Percentiles rank a stretch among this genome's conserved stretches.
phyloP scores from a whole-genome alignment of 306 rosid genomes.

The Castanospermum australe region DNA sequence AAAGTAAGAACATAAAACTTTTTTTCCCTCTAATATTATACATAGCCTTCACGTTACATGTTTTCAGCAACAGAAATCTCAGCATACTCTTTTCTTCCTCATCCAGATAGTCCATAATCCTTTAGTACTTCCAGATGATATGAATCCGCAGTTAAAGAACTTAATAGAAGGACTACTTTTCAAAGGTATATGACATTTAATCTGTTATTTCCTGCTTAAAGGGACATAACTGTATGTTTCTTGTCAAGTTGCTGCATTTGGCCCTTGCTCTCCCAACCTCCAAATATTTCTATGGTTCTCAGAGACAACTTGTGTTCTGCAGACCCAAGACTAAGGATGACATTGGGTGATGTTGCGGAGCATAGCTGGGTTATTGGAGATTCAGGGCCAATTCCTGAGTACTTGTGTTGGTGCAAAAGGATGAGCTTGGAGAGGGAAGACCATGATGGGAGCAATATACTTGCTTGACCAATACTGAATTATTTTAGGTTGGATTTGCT shows the following conservation, averaged over 20 bases:
- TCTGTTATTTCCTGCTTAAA: background rate
- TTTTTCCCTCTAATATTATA: background rate
- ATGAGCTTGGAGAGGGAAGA: constrained; percentile 43
- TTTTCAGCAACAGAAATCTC: constrained; percentile 21
- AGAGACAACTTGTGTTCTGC: constrained; percentile 28
- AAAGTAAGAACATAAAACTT: constrained; percentile 45
- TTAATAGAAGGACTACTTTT: constrained; percentile 83
- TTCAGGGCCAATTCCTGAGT: constrained; percentile 73
- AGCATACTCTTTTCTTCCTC: constrained; percentile 14
- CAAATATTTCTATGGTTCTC: background rate
- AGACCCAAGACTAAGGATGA: constrained; percentile 83
- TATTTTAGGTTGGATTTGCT: constrained; percentile 36
- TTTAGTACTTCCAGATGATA: constrained; percentile 62
- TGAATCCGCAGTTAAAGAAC: constrained; percentile 68
- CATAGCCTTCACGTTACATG: background rate
- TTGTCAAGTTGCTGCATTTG: background rate
- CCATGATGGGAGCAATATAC: constrained; percentile 37
- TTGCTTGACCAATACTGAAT: constrained; percentile 31
- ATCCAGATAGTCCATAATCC: constrained; percentile 84
- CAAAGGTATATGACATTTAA: constrained; percentile 58
- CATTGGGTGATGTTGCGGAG: constrained; percentile 59
- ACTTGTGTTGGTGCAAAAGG: constrained; percentile 85
- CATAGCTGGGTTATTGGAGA: constrained; percentile 84
- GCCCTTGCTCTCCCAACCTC: too few relatives aligned
- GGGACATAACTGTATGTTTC: background rate